Evolutionary conservation across 148 eudicot genomes (phyloP).

Genomic region (Vaccinium myrtillus): DNA sequence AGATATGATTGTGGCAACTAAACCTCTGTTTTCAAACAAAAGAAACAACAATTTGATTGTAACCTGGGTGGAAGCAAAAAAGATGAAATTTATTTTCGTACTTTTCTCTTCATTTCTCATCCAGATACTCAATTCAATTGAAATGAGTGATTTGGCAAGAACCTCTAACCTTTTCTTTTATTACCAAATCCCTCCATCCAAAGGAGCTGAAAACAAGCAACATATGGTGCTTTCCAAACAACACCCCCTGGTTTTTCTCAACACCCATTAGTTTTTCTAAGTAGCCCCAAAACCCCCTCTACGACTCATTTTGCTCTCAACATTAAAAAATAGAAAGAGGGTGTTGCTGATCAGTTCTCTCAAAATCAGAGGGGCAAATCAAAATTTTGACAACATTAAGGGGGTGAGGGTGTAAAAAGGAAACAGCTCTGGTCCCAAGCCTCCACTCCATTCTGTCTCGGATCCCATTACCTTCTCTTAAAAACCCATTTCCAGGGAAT

Average conservation of each 20-base stretch:
- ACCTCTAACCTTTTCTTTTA: too few species aligned
- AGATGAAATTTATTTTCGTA: neutral
- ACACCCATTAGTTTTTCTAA: neutral
- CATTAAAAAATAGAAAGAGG: neutral
- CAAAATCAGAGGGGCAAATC: neutral
- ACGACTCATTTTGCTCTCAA: neutral
- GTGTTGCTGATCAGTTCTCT: neutral
- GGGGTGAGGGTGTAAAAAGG: neutral
- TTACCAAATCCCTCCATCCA: too few species aligned
- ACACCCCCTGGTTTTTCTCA: neutral
- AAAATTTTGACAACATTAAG: neutral
- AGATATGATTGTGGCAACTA: neutral
- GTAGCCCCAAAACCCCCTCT: neutral
- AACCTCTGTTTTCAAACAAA: neutral
- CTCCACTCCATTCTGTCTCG: neutral
- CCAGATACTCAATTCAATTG: too few species aligned
- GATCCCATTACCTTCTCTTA: neutral
- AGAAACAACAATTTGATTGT: neutral
- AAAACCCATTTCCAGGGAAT: neutral
- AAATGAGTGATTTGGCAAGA: too few species aligned
- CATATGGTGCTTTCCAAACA: neutral
- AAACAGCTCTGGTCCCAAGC: neutral
- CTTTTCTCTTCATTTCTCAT: neutral
- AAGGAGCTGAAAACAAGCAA: neutral
- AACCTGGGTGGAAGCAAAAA: neutral